Base-by-base conservation (phyloP, 2,329 filamentous ascomycete genomes). In the Aspergillus texensis region DNA sequence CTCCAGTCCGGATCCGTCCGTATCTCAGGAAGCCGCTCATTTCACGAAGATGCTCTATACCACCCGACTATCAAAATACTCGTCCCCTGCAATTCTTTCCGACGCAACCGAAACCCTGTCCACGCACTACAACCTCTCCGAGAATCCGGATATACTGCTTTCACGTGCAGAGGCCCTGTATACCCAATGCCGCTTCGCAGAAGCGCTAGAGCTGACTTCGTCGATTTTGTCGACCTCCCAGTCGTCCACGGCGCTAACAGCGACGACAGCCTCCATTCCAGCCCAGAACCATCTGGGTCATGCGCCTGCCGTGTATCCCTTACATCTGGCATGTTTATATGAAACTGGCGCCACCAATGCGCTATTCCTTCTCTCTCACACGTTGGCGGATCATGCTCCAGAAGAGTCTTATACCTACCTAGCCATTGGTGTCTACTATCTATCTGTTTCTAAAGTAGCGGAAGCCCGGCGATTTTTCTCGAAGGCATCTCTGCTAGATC, bases 41-140 rank as follows among this genome's bases (percentile, higher is more conserved):
- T 98, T 99, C 75, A 94, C 93, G 2, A 94, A 92, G 76, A 95
- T 96, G 86, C 89, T 99, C 28, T 99, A 99, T 81, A 97, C 92
- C 5, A 99, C 95, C 3, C 88, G 94, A 26, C 83, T 99, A 26
- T 97, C 94, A 65, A 99, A 98, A 78, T 99, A 99, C 78, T 90
- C 93, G 28, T 94, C 96, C 60, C 93, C 93, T 0, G 84, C 88
- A 1, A 88, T 92, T 2, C 94, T 98, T 73, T 90, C 91, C 32
- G 86, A 89, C 32, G 94, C 95, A 6, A 92, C 93, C 65, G 94
- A 98, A 77, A 94, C 92, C 0, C 86, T 99, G 16, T 93, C 93
- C 4, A 96, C 94, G 0, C 94, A 98, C 77, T 99, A 99, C 79
- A 93, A 91, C 61, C 88, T 99, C 26, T 85, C 88, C 6, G 82